A percentile compares a stretch with the other conserved stretches of the same genome.
phyloP scores from a whole-genome alignment of 331 rosid species.

The Quercus lobata region DNA sequence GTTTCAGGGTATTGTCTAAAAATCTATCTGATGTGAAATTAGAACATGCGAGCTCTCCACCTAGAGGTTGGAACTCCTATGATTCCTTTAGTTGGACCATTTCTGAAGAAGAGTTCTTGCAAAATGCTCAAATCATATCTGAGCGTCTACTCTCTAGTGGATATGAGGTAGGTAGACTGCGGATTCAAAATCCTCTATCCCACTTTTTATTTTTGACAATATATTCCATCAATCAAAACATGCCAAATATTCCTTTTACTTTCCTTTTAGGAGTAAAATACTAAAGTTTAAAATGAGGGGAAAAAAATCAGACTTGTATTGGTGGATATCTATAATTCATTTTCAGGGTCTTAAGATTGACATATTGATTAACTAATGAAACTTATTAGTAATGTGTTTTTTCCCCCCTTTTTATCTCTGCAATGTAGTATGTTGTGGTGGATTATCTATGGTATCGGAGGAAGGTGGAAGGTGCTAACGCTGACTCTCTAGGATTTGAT shows the following conservation, averaged over 20 bases:
- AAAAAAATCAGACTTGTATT: too few species aligned
- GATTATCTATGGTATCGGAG: slow-evolving; percentile 97
- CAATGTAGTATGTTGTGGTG: slow-evolving; percentile 82
- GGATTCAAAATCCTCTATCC: too few species aligned
- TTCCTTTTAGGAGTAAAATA: too few species aligned
- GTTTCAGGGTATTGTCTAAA: slow-evolving; percentile 48
- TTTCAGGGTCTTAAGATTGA: neutral
- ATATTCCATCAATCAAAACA: too few species aligned
- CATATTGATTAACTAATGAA: neutral
- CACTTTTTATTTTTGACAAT: too few species aligned
- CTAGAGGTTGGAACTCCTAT: slow-evolving; percentile 97
- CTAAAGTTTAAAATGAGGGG: too few species aligned
- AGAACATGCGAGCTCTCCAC: slow-evolving; percentile 63
- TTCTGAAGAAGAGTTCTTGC: slow-evolving; percentile 74
- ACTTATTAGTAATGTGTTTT: neutral
- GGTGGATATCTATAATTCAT: neutral
- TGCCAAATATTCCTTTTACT: too few species aligned
- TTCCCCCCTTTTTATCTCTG: neutral
- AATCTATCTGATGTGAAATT: slow-evolving; percentile 16
- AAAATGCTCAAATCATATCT: slow-evolving; percentile 57
- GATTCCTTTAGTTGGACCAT: slow-evolving; percentile 88
- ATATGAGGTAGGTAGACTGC: slow-evolving; percentile 54
- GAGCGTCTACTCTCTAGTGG: slow-evolving; percentile 52
- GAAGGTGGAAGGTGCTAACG: slow-evolving; percentile 65
- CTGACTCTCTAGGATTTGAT: slow-evolving; percentile 84